Base-by-base conservation (phyloP, 495 filamentous ascomycete genomes). In the Aspergillus ostianus region DNA sequence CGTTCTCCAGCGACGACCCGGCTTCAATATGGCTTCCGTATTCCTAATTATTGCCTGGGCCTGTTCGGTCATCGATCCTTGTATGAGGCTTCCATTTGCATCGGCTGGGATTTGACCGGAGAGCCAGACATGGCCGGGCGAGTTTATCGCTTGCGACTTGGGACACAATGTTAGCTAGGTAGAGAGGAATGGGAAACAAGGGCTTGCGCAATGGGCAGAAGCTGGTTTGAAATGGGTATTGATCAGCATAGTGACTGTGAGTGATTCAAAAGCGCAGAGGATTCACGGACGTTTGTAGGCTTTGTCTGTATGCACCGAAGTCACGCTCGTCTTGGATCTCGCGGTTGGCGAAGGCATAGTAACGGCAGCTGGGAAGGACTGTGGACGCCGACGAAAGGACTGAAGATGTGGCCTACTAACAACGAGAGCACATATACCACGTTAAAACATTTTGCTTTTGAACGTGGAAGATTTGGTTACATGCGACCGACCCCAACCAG, bases 101-200 rank as follows among this genome's bases (percentile, higher is more conserved):
- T 66, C 57, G 0, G 64, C 60, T 9, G 64, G 57, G 26, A 66
- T 58, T 49, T 61, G 60, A 17, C 64, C 64, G 0, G 64, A 66
- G 15, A 66, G 54, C 60, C 60, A 66, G 47, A 66, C 60, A 18
- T 62, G 60, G 6, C 55, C 64, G 21, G 29, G 36, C 26, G 59
- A 55, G 51, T 57, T 56, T 48, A 59, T 57, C 18, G 59, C 63
- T 62, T 65, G 63, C 12, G 59, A 62, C 63, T 65, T 26, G 18
- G 6, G 32, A 21, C 9, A 21, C n/a, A 27, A 21, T 27, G 3
- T 29, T 26, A 6, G 8, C 5, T 41, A n/a, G 17, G 36, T 26
- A 18, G 18, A 26, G 17, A 8, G n/a, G 3, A 6, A 30, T 23
- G n/a, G 7, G 50, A 0, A 13, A n/a, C 9, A 17, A 12, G 17